phyloP scores from a whole-genome alignment of 768 basidiomycete genomes.

The Rhodotorula diobovata region DNA sequence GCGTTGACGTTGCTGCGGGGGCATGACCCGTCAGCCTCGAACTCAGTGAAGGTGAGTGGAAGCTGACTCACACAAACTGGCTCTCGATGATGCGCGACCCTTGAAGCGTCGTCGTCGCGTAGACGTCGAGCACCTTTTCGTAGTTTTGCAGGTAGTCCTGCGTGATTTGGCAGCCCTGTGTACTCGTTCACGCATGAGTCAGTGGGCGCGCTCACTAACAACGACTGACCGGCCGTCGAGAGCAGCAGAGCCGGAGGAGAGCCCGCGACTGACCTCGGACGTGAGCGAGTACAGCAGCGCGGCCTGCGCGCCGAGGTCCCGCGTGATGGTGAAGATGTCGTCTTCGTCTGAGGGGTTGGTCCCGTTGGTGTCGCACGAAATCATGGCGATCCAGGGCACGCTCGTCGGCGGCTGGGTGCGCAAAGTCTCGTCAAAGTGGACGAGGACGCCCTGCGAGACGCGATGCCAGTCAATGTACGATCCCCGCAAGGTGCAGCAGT shows the following conservation, averaged over 20 bases:
- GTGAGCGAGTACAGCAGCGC: conserved; percentile 73
- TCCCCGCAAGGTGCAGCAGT: background rate
- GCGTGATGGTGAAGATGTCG: conserved; percentile 79
- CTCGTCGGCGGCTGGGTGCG: conserved; percentile 49
- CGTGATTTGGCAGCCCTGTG: conserved; percentile 67
- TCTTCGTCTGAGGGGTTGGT: conserved; percentile 51
- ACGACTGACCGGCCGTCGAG: background rate
- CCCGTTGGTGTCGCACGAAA: conserved; percentile 74
- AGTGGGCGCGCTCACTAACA: too few relatives aligned
- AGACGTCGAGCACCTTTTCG: conserved; percentile 70
- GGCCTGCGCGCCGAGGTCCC: conserved; percentile 70
- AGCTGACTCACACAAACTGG: conserved; percentile 31
- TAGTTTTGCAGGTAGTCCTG: conserved; percentile 63
- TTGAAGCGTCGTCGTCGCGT: conserved; percentile 62
- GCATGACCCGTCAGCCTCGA: background rate
- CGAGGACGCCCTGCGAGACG: conserved; percentile 61
- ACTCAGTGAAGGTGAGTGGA: background rate
- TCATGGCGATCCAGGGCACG: conserved; percentile 87
- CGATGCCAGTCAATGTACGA: background rate
- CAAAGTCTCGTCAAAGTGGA: conserved; percentile 70
- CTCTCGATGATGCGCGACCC: conserved; percentile 54
- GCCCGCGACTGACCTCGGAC: conserved; percentile 47
- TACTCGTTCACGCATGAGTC: background rate
- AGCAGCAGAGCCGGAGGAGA: too few relatives aligned
- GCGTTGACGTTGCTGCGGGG: conserved; percentile 23